These are phyloP conservation scores for Pseudogymnoascus sp. DNA, from an alignment of 2,329 filamentous ascomycete species.

Conservation along the genomic window DNA sequence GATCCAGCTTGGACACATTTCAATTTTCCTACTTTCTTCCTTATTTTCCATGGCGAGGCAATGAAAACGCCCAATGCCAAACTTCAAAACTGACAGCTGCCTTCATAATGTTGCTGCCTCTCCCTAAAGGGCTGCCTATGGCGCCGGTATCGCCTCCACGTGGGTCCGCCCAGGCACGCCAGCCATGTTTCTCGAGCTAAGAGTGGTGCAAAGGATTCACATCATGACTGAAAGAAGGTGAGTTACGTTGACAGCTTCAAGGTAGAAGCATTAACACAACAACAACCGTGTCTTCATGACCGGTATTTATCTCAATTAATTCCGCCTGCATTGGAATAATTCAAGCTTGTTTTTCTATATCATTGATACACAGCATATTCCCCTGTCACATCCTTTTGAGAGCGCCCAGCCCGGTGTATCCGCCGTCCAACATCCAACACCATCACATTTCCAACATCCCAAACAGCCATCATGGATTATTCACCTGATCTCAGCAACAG, in stretches of 20 bases:
- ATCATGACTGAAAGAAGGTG: neutral
- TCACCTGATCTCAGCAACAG: slow-evolving; percentile 20
- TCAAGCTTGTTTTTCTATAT: neutral
- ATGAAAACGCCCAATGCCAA: neutral
- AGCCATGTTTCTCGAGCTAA: slow-evolving; percentile 1
- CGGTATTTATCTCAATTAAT: neutral
- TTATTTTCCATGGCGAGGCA: neutral
- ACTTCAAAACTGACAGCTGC: neutral
- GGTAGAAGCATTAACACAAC: slow-evolving; percentile 6
- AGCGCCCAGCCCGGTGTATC: neutral
- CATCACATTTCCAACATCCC: neutral
- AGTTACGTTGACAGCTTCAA: neutral
- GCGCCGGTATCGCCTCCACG: neutral
- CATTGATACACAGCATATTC: neutral
- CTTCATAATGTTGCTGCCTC: slow-evolving; percentile 2
- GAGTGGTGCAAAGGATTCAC: neutral
- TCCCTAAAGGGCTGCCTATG: slow-evolving; percentile 1
- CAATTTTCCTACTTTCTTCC: neutral
- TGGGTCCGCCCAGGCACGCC: neutral
- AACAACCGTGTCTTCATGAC: slow-evolving; percentile 5
- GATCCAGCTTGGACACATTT: neutral
- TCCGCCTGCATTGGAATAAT: neutral
- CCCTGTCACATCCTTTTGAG: neutral
- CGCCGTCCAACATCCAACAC: neutral
- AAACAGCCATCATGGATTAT: neutral